phyloP scores from a whole-genome alignment of 129 eudicot species.

The Apium graveolens region DNA sequence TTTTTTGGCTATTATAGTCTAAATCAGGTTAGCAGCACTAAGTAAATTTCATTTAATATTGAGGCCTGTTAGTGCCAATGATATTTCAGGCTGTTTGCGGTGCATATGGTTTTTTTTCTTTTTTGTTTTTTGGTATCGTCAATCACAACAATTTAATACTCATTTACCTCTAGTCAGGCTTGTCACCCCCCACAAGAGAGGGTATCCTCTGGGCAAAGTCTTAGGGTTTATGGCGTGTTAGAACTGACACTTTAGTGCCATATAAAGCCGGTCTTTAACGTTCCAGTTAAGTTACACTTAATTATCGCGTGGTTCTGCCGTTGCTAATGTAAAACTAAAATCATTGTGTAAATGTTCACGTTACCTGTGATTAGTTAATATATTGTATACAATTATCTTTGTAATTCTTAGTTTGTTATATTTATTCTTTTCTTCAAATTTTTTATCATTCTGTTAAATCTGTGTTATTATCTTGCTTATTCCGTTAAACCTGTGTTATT shows the following conservation, averaged over 20 bases:
- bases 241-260: background rate
- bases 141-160: background rate
- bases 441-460: background rate
- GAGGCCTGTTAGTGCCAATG: background rate
- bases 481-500: constrained; percentile 4
- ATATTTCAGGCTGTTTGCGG: background rate
- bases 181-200: background rate
- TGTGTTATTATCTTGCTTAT: background rate
- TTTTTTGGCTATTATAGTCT: background rate
- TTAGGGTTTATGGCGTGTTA: background rate
- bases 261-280: background rate
- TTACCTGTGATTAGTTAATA: background rate
- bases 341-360: background rate
- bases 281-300: background rate
- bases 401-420: background rate
- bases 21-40: no score
- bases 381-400: background rate
- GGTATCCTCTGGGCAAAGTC: background rate
- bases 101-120: no score
- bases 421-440: background rate
- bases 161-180: background rate
- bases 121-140: background rate
- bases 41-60: background rate
- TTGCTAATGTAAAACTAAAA: background rate
- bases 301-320: background rate